Evolutionary conservation across 192 early-diverging fungal genomes (phyloP).

Genomic region (Oehlia diaphana): DNA sequence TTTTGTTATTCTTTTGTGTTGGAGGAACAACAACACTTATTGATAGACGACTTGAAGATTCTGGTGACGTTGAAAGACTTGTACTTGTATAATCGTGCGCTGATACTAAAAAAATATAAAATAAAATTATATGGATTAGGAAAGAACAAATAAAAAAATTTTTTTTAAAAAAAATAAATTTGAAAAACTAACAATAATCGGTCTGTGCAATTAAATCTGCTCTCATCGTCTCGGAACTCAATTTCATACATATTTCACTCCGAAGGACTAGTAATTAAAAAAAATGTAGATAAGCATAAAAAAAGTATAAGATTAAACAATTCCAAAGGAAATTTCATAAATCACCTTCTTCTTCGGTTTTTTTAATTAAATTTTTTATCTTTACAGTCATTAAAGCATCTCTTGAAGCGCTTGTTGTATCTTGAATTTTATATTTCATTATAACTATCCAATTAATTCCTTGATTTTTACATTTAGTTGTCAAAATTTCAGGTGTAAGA

Average conservation of each 20-base stretch:
- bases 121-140: constrained; percentile 16
- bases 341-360: constrained; percentile 63
- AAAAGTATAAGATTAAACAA: background rate
- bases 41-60: constrained; percentile 33
- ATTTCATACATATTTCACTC: constrained; percentile 54
- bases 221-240: constrained; percentile 61
- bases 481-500: constrained; percentile 66
- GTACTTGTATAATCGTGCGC: constrained; percentile 32
- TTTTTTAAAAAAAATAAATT: constrained; percentile 8
- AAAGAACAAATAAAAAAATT: background rate
- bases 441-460: constrained; percentile 83
- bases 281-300: background rate
- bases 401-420: constrained; percentile 34
- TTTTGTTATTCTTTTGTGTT: constrained; percentile 47
- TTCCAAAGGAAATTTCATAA: no score
- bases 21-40: constrained; percentile 48
- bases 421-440: constrained; percentile 57
- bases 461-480: constrained; percentile 59
- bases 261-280: constrained; percentile 42
- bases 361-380: constrained; percentile 72
- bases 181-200: constrained; percentile 26
- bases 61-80: constrained; percentile 37
- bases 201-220: constrained; percentile 48
- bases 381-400: constrained; percentile 54
- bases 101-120: constrained; percentile 6